Evolutionary conservation across 2,329 filamentous ascomycete genomes (phyloP).

Genomic region (Cladosporium sp.): DNA sequence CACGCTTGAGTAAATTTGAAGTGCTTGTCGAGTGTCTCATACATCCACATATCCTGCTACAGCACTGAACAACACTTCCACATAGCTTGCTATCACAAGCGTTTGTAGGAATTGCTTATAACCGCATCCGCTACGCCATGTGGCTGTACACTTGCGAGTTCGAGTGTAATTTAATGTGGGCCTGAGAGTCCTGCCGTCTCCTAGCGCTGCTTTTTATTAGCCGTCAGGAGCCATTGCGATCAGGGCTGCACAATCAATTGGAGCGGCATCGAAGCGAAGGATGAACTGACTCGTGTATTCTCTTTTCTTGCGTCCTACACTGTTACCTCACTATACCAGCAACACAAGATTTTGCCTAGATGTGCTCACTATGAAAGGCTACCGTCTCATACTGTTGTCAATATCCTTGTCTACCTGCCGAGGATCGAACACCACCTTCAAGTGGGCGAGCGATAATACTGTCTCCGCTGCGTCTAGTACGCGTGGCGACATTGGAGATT

Average conservation of each 20-base stretch:
- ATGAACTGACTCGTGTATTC: background rate
- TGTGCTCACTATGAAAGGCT: background rate
- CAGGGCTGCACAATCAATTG: background rate
- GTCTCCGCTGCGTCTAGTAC: background rate
- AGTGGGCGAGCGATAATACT: background rate
- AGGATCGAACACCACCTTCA: background rate
- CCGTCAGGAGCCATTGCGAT: background rate
- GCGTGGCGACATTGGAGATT: slow-evolving; percentile 7
- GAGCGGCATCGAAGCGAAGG: background rate
- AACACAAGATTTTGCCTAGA: background rate
- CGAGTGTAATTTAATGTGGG: background rate
- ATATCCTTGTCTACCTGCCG: background rate
- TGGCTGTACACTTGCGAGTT: background rate
- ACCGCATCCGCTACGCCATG: background rate
- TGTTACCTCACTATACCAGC: background rate
- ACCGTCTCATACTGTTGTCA: background rate
- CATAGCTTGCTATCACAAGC: background rate
- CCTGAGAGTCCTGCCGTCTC: background rate
- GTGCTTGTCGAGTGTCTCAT: background rate
- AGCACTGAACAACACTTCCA: background rate
- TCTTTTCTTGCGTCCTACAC: background rate
- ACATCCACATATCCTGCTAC: background rate
- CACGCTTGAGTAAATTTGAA: background rate
- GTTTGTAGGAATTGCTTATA: background rate
- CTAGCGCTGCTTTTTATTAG: background rate